A percentile compares a stretch with the other conserved stretches of the same genome.
Conservation (phyloP, 2,329 filamentous ascomycete genomes). For the Pseudopithomyces maydicus region DNA sequence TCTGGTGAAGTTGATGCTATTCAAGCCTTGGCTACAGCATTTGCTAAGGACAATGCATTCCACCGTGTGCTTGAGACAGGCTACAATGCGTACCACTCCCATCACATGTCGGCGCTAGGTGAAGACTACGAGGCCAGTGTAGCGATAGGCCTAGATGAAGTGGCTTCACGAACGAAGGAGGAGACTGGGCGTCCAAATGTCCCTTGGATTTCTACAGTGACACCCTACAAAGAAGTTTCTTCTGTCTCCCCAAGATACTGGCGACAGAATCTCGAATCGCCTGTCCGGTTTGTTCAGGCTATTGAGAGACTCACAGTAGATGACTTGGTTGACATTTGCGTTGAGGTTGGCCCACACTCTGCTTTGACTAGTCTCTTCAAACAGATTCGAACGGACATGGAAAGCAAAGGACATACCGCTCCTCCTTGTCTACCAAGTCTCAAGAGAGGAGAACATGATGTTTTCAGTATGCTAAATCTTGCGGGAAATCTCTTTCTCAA, state of each 20-base stretch:
- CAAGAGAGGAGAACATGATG: slow-evolving; percentile 15
- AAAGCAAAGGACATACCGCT: slow-evolving; percentile 3
- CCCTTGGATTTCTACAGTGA: slow-evolving; percentile 18
- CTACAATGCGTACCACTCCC: slow-evolving; percentile 34
- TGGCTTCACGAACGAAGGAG: background rate
- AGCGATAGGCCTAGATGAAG: background rate
- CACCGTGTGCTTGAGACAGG: slow-evolving; percentile 18
- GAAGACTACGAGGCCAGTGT: slow-evolving; percentile 14
- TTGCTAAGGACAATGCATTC: slow-evolving; percentile 12
- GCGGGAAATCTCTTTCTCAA: slow-evolving; percentile 17
- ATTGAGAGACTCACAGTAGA: background rate
- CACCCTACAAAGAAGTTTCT: background rate
- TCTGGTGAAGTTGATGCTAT: slow-evolving; percentile 42
- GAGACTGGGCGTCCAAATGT: background rate
- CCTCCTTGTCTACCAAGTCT: slow-evolving; percentile 13
- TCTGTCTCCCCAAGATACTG: slow-evolving; percentile 16
- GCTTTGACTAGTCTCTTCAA: slow-evolving; percentile 1
- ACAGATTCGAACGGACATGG: background rate
- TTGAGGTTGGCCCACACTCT: slow-evolving; percentile 12
- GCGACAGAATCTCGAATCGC: slow-evolving; percentile 22
- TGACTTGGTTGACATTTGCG: background rate
- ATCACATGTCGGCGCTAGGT: slow-evolving; percentile 27
- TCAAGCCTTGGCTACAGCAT: background rate
- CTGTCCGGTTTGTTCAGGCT: slow-evolving; percentile 23
- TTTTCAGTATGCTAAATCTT: slow-evolving; percentile 14